Conservation (phyloP, 805 yeast species). For the Wickerhamomyces bovis region DNA sequence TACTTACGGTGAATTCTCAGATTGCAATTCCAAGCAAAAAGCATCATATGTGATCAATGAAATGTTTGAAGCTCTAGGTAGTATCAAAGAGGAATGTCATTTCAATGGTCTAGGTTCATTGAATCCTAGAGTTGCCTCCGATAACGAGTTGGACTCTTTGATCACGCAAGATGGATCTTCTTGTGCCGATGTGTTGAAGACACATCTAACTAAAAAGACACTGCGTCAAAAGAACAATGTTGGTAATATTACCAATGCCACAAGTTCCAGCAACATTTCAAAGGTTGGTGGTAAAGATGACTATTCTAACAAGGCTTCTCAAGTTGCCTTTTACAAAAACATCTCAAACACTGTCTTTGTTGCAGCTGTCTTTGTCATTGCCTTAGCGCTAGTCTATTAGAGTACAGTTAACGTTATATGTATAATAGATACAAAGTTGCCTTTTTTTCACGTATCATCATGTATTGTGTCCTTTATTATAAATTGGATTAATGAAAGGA, state of each 20-base stretch:
- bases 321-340: constrained; percentile 6
- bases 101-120: constrained; percentile 19
- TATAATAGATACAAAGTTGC: no score
- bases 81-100: constrained; percentile 22
- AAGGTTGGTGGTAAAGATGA: not conserved
- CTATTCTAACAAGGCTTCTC: constrained; percentile 4
- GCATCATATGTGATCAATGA: constrained; percentile 56
- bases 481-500: not conserved
- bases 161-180: constrained; percentile 12
- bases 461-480: not conserved
- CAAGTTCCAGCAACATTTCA: not conserved
- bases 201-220: constrained; percentile 2
- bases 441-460: no score
- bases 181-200: constrained; percentile 14
- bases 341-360: constrained; percentile 3
- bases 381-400: constrained; percentile 2
- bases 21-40: constrained; percentile 57
- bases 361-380: not conserved
- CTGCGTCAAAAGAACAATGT: not conserved
- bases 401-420: no score
- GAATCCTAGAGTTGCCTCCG: constrained; percentile 7
- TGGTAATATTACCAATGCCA: not conserved
- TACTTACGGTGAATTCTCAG: constrained; percentile 60
- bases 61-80: constrained; percentile 48
- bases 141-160: constrained; percentile 6